A percentile compares a stretch with the other conserved stretches of the same genome.
Evolutionary conservation across 805 yeast genomes (phyloP).

Genomic region (Dipodascopsis uninucleata): DNA sequence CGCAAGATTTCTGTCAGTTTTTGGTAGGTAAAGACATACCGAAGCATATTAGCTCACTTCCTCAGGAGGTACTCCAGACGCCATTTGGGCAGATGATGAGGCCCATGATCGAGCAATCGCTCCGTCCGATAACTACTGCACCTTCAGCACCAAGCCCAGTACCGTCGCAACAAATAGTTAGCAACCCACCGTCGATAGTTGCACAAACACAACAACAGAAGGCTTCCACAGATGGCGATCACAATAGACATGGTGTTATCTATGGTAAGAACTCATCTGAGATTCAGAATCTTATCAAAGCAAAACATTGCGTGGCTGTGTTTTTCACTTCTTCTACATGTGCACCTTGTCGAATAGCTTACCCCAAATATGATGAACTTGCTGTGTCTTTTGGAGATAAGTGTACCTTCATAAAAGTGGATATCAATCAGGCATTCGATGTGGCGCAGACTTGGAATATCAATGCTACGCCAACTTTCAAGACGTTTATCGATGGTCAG

Average conservation of each 20-base stretch:
- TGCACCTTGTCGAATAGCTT: constrained; percentile 28
- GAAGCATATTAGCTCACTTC: constrained; percentile 48
- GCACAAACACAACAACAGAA: background rate
- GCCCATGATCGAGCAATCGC: constrained; percentile 35
- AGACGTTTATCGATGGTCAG: constrained; percentile 25
- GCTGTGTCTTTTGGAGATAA: constrained; percentile 16
- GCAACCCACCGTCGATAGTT: background rate
- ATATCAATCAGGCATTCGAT: constrained; percentile 24
- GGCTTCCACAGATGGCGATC: no score
- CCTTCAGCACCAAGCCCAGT: constrained; percentile 6
- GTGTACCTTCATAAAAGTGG: constrained; percentile 28
- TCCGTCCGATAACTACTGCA: constrained; percentile 32
- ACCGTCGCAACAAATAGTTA: background rate
- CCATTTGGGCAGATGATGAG: constrained; percentile 51
- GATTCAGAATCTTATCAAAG: constrained; percentile 16
- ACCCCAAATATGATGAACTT: constrained; percentile 28
- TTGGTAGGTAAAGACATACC: constrained; percentile 56
- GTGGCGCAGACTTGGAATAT: constrained; percentile 22
- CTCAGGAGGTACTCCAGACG: constrained; percentile 49
- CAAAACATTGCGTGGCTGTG: constrained; percentile 17
- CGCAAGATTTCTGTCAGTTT: constrained; percentile 55
- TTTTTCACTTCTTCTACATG: constrained; percentile 31
- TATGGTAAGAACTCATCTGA: constrained; percentile 15
- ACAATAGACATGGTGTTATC: constrained; percentile 13
- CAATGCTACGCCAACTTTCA: constrained; percentile 31